Base-by-base conservation (phyloP, 768 basidiomycete genomes). In the Cytidiella melzeri region DNA sequence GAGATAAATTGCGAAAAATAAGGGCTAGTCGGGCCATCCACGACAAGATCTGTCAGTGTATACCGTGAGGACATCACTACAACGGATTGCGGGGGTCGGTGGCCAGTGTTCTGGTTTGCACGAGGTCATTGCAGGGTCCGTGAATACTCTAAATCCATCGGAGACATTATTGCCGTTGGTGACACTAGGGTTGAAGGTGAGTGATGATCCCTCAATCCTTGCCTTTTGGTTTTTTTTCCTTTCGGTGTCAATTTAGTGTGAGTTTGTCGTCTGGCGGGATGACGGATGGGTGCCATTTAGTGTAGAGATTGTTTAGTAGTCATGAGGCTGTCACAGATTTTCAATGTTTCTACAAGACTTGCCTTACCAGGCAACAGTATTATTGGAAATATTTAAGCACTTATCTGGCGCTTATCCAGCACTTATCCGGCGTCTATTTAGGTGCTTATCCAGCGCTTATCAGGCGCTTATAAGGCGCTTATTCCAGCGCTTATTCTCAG, bases 11-110 rank as follows among this genome's bases (percentile, higher is more conserved):
- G n/a, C n/a, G n/a, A n/a, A n/a, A n/a, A n/a, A n/a, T n/a, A n/a
- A n/a, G n/a, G n/a, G n/a, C n/a, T n/a, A n/a, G n/a, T n/a, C n/a
- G n/a, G n/a, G n/a, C n/a, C n/a, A n/a, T n/a, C n/a, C n/a, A n/a
- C n/a, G 2, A 48, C 64, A 63, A 0, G 61, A 60, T 0, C 66
- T 59, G 21, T 66, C 65, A 0, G 64, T 69, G 23, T 64, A 67
- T 4, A 54, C 53, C 1, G 30, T 42, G 1, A 21, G 15, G 1
- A 4, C 1, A 10, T 45, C 26, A 15, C 30, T 18, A 3, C 7
- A 15, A 5, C 37, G 7, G 10, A 4, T 5, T 0, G 20, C 24
- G 4, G 40, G 20, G 5, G 2, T 5, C 4, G 12, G 44, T 5
- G 24, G 26, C 19, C 44, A 5, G 27, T 13, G 44, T 34, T 5